Evolutionary conservation across 345 rosid species (phyloP), one percentile per base, ranked within the genome.

Genomic region (Pelargonium nanum): DNA sequence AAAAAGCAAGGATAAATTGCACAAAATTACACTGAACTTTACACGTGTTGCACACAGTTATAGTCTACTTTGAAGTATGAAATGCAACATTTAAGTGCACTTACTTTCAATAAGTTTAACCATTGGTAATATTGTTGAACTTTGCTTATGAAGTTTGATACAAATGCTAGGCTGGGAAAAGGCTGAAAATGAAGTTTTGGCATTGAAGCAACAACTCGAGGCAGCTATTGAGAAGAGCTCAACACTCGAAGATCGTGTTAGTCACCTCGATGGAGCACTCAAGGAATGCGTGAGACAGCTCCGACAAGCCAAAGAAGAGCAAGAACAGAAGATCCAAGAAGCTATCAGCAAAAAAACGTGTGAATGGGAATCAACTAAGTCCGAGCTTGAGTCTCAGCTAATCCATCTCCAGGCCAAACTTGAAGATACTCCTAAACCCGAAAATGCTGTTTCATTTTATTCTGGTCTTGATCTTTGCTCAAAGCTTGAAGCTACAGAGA

Each of bases 401-500:
- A 24, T 22, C 50, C 19, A 44, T 6, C 53, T 60, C 24, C 53
- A 40, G 26, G 28, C 23, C 12, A 53, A 44, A 44, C 63, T 60
- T 21, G 26, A 32, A 17, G n/a, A n/a, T n/a, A 4, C 20, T 9
- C 17, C 63, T 12, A 50, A 15, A 26, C 17, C 62, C 1, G 62
- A 59, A 28, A 32, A 30, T 34, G 16, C 52, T 26, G 62, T 50
- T 59, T 65, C 68, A 24, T 53, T 69, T n/a, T n/a, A n/a, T n/a
- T n/a, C n/a, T 56, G 72, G 66, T 56, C 58, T 68, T n/a, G 85
- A 83, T 22, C 70, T 83, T 55, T 26, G 45, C 51, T 56, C 53
- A 30, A 89, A 83, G 74, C 80, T 85, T 17, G 87, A 82, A 53
- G 73, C 74, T 40, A 60, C 78, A 22, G 85, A 84, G 81, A 78